These are phyloP conservation scores for Nepenthes gracilis DNA, from an alignment of 148 eudicot genomes.

Conservation along the genomic window DNA sequence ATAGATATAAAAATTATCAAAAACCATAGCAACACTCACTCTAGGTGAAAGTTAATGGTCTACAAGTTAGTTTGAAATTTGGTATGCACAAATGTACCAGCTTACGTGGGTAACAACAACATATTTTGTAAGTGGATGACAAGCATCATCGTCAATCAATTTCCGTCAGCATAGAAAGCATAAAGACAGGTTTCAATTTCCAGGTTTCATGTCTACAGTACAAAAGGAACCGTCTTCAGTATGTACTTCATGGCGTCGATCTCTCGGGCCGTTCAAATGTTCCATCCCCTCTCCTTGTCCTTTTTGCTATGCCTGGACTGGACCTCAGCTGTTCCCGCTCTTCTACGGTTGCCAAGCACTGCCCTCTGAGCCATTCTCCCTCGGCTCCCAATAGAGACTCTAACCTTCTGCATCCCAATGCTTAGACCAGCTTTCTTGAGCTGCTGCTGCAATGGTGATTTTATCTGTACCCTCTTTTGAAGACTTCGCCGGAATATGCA, in stretches of 20 bases:
- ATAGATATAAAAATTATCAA: no score
- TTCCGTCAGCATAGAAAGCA: not conserved
- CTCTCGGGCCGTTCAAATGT: conserved; percentile 23
- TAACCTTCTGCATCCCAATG: conserved; percentile 66
- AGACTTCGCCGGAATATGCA: conserved; percentile 52
- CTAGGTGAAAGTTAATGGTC: no score
- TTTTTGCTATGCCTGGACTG: conserved; percentile 41
- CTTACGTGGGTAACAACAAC: no score
- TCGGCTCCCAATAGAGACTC: conserved; percentile 74
- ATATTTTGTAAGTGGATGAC: not conserved
- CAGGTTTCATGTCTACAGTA: not conserved
- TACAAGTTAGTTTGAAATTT: not conserved
- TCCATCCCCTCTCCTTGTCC: conserved; percentile 88
- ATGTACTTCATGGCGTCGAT: not conserved
- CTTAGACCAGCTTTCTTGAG: conserved; percentile 47
- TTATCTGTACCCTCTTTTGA: conserved; percentile 40
- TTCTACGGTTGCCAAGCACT: conserved; percentile 34
- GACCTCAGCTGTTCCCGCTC: conserved; percentile 25
- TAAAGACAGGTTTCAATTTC: not conserved
- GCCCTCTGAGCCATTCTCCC: conserved; percentile 54
- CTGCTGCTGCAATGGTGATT: conserved; percentile 59
- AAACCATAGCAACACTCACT: no score
- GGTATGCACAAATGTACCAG: no score
- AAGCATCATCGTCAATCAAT: not conserved
- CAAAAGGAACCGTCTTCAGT: not conserved